A percentile compares a stretch with the other conserved stretches of the same genome.
These are phyloP conservation scores for Melastoma malabathricum DNA, from an alignment of 345 rosid species.

Conservation along the genomic window DNA sequence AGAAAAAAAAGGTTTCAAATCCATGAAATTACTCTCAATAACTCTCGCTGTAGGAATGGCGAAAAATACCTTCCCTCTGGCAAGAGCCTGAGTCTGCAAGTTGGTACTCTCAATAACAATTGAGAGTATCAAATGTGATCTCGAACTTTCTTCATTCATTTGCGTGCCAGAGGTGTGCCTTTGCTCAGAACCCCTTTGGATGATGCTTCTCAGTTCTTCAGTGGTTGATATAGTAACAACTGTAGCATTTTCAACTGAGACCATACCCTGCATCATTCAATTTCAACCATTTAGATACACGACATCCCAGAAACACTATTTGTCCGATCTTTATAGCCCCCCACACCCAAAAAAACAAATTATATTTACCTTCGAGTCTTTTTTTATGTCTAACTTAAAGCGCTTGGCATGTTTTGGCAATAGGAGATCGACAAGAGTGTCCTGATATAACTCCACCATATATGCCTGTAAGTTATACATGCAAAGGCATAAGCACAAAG, in stretches of 20 bases:
- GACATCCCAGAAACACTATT: too few species aligned
- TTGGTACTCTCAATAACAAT: slow-evolving; percentile 86
- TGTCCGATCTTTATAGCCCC: background rate
- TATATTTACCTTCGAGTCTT: slow-evolving; percentile 59
- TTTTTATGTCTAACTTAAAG: slow-evolving; percentile 78
- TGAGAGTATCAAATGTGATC: slow-evolving; percentile 89
- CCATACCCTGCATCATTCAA: slow-evolving; percentile 60
- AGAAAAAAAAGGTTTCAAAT: background rate
- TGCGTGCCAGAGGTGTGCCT: slow-evolving; percentile 84
- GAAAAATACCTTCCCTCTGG: slow-evolving; percentile 74
- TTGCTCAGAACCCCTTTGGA: slow-evolving; percentile 69
- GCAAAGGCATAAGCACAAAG: background rate
- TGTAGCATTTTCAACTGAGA: slow-evolving; percentile 74
- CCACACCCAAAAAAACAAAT: slow-evolving; percentile 1
- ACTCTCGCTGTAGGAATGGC: background rate
- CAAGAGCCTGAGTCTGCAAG: slow-evolving; percentile 80
- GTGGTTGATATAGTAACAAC: slow-evolving; percentile 51
- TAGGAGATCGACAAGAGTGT: slow-evolving; percentile 75
- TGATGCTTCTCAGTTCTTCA: slow-evolving; percentile 58
- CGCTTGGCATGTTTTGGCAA: slow-evolving; percentile 59
- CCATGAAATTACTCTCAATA: background rate
- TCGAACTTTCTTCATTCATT: slow-evolving; percentile 94
- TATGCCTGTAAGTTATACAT: slow-evolving; percentile 45
- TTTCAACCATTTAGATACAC: slow-evolving; percentile 3
- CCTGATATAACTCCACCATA: slow-evolving; percentile 95